Evolutionary conservation across 2,329 filamentous ascomycete species (phyloP).

Genomic region (Sporothrix dimorphospora): DNA sequence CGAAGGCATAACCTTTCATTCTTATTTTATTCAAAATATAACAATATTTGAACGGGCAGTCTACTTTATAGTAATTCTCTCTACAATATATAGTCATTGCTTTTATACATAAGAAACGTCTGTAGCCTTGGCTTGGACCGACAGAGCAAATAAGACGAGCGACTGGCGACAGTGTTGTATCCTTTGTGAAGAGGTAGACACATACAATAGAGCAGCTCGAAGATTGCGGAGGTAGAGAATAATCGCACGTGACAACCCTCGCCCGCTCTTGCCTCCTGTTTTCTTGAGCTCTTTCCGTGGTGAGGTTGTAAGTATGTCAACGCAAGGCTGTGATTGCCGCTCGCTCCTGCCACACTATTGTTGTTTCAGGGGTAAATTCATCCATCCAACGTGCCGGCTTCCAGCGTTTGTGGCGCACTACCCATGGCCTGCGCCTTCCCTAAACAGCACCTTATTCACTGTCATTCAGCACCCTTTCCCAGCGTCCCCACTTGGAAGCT

Average conservation of each 20-base stretch:
- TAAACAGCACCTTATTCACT: background rate
- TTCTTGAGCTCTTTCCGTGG: background rate
- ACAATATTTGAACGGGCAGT: too few relatives aligned
- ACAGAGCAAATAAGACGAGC: background rate
- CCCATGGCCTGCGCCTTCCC: background rate
- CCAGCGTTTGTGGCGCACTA: background rate
- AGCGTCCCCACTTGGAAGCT: conserved; percentile 1
- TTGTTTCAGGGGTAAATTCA: background rate
- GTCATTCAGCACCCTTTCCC: background rate
- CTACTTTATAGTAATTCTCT: too few relatives aligned
- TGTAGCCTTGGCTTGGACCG: too few relatives aligned
- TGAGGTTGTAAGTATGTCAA: background rate
- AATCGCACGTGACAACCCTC: too few relatives aligned
- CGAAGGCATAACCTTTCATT: too few relatives aligned
- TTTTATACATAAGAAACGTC: too few relatives aligned
- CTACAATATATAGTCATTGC: too few relatives aligned
- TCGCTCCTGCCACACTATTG: background rate
- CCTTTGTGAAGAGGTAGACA: too few relatives aligned
- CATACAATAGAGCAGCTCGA: too few relatives aligned
- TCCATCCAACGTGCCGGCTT: background rate
- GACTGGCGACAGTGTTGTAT: background rate
- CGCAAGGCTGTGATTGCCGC: background rate
- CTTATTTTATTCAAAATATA: too few relatives aligned
- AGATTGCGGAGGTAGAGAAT: too few relatives aligned
- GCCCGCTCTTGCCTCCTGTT: background rate